Percentiles rank a stretch among this genome's conserved stretches.
Conservation (phyloP, 1,284 basidiomycete genomes). For the Pseudozyma tsukubaensis region DNA sequence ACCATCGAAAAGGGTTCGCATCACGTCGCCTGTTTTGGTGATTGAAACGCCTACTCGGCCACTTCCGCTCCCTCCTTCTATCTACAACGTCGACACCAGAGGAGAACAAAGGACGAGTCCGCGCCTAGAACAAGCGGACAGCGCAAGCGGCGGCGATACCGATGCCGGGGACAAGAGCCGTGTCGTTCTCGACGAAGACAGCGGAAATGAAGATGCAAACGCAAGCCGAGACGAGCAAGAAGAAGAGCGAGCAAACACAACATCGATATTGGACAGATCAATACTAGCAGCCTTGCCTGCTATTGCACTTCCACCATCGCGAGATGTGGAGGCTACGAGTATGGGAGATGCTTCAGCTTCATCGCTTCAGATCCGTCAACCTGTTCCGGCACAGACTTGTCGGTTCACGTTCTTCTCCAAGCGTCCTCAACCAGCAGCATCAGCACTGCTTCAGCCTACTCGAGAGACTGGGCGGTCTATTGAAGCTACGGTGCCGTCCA, state of each 20-base stretch:
- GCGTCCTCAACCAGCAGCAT: not conserved
- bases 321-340: not conserved
- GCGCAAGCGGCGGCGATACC: not conserved
- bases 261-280: not conserved
- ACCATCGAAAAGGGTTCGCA: constrained; percentile 24
- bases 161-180: constrained; percentile 27
- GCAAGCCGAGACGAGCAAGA: not conserved
- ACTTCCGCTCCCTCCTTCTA: not conserved
- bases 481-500: not conserved
- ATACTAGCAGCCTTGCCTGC: not conserved
- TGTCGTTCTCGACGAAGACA: constrained; percentile 6
- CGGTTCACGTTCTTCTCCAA: constrained; percentile 34
- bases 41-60: constrained; percentile 29
- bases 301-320: not conserved
- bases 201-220: too few relatives aligned
- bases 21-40: constrained; percentile 23
- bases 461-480: too few relatives aligned
- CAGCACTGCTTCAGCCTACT: too few relatives aligned
- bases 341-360: constrained; percentile 7
- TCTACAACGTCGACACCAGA: not conserved
- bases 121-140: not conserved
- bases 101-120: not conserved
- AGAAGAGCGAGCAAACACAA: not conserved
- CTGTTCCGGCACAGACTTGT: constrained; percentile 17
- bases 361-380: constrained; percentile 20